Base-by-base conservation (phyloP, 2,329 filamentous ascomycete species). In the Colletotrichum sp. region DNA sequence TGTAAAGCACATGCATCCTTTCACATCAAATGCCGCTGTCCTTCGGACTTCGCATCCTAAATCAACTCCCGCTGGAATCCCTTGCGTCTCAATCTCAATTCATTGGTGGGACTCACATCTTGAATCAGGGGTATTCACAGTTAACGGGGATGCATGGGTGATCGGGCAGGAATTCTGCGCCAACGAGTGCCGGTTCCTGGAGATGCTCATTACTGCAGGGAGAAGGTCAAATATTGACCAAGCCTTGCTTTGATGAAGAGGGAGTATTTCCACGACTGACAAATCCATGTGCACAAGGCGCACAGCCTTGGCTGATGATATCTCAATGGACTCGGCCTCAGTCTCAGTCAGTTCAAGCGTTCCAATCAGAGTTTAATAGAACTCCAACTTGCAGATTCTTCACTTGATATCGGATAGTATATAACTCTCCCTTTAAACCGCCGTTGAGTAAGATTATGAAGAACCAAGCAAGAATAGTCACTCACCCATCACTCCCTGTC, bases 211-310 rank as follows among this genome's bases (percentile, higher is more conserved):
- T 30, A 26, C 55, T 59, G 24, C 15, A 64, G 21, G 21, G 18
- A 36, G 60, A 36, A 64, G n/a, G n/a, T 64, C 30, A 24, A 12
- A 39, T 21, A 13, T 32, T 39, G 12, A 18, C 18, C 30, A 39
- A 24, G 32, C 3, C 7, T 39, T 28, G 2, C n/a, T n/a, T n/a
- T n/a, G n/a, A n/a, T n/a, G n/a, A n/a, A n/a, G n/a, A n/a, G n/a
- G n/a, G n/a, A n/a, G 6, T 32, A 64, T 64, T 64, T 64, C 32
- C 32, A 64, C 60, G 60, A 64, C 60, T 64, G 18, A n/a, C 30
- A 34, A 0, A 12, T 18, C 60, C 6, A 13, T 9, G 30, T 4
- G 30, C n/a, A 3, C 3, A 21, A 16, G 5, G 4, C 34, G 4
- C 60, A 32, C 21, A 13, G 32, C 15, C 60, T 64, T 64, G 60